These are phyloP conservation scores for Arthrocladium fulminans DNA, from an alignment of 2,329 filamentous ascomycete species.

Conservation along the genomic window DNA sequence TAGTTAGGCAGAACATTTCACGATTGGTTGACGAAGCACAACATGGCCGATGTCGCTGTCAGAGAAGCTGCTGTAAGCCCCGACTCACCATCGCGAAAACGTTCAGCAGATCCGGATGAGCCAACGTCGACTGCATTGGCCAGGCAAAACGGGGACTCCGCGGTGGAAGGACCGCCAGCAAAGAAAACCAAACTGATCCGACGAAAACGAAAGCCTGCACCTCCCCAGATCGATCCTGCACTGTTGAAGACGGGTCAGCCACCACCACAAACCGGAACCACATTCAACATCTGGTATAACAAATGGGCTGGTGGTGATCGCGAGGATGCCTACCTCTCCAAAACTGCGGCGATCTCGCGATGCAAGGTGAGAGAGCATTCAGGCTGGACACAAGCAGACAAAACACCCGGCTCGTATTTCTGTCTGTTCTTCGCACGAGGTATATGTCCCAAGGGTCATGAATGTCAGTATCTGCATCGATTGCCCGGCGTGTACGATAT, in stretches of 20 bases:
- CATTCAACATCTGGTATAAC: slow-evolving; percentile 99
- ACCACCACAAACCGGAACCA: slow-evolving; percentile 75
- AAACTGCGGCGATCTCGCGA: slow-evolving; percentile 71
- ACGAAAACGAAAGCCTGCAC: slow-evolving; percentile 80
- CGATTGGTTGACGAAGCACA: background rate
- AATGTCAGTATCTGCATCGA: slow-evolving; percentile 90
- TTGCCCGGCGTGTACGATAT: slow-evolving; percentile 79
- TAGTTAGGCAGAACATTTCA: too few relatives aligned
- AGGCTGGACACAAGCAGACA: slow-evolving; percentile 71
- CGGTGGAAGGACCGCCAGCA: slow-evolving; percentile 24
- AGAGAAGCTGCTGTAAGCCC: slow-evolving; percentile 9
- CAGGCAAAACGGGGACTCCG: slow-evolving; percentile 13
- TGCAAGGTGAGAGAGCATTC: slow-evolving; percentile 77
- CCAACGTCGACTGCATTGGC: slow-evolving; percentile 12
- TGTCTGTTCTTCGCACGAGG: slow-evolving; percentile 88
- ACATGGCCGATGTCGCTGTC: slow-evolving; percentile 6
- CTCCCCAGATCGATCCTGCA: slow-evolving; percentile 80
- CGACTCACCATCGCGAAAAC: slow-evolving; percentile 19
- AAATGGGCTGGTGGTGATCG: slow-evolving; percentile 95
- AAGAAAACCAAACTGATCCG: slow-evolving; percentile 82
- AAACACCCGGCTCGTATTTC: slow-evolving; percentile 72
- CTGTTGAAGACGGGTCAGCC: slow-evolving; percentile 76
- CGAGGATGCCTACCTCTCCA: slow-evolving; percentile 79
- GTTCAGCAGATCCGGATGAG: slow-evolving; percentile 18
- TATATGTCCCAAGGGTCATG: slow-evolving; percentile 71